A percentile compares a stretch with the other conserved stretches of the same genome.
Evolutionary conservation across 179 eudicot species (phyloP).

Genomic region (Camellia oleifera): DNA sequence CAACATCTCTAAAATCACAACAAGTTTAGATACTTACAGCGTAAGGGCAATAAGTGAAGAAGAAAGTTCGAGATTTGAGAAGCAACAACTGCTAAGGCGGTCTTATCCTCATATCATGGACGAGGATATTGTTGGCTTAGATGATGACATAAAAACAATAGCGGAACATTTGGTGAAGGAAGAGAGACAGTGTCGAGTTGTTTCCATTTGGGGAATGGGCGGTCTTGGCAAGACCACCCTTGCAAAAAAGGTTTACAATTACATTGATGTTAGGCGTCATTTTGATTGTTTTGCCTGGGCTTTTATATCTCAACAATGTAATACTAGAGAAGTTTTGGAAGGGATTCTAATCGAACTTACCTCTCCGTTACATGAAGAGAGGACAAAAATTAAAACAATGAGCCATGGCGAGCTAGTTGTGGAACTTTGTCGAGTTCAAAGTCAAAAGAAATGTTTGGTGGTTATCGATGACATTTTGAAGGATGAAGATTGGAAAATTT

Average conservation of each 20-base stretch:
- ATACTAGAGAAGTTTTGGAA: neutral
- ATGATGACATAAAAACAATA: neutral
- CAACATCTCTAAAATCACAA: neutral
- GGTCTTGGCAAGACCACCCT: constrained; percentile 16
- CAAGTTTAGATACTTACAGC: neutral
- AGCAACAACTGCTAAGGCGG: neutral
- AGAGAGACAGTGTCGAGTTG: neutral
- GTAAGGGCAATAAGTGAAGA: neutral
- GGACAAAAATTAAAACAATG: neutral
- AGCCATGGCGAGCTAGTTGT: neutral
- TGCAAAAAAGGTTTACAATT: constrained; percentile 17
- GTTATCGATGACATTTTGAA: constrained; percentile 32
- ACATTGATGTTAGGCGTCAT: constrained; percentile 6
- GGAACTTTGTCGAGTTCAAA: neutral
- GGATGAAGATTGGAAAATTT: neutral
- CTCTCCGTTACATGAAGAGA: too few species aligned
- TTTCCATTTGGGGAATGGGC: constrained; percentile 16
- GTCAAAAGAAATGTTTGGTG: constrained; percentile 14
- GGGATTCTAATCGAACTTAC: constrained; percentile 16
- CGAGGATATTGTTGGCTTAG: constrained; percentile 25
- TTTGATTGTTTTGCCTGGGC: constrained; percentile 29
- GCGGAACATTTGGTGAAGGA: constrained; percentile 7
- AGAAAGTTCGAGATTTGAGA: neutral
- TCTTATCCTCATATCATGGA: constrained; percentile 16
- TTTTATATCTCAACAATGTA: constrained; percentile 16